Base-by-base conservation (phyloP, 257 asterid species). In the Solanum virginianum region DNA sequence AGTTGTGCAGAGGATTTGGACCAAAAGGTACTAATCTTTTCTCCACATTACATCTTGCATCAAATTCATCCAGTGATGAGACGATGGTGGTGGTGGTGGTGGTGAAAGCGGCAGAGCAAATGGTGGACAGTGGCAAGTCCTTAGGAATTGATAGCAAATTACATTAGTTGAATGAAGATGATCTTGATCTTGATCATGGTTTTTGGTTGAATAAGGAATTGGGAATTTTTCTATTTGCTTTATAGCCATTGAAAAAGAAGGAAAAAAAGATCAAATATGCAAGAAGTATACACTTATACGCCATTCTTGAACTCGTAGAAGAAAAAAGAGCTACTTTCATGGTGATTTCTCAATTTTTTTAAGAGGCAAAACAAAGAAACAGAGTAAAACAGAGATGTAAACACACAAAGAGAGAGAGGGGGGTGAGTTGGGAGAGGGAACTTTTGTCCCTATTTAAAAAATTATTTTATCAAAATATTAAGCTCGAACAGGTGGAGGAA, bases 11-110 rank as follows among this genome's bases (percentile, higher is more conserved):
- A 39, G 98, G 98, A 86, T 95, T 93, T 29, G 98, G 98, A 81
- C 98, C 98, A 51, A 98, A 94, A 47, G 98, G 98, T 51, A 95
- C 98, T 82, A 94, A 80, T 92, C 98, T 86, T 86, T 93, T 94
- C 81, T 90, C 94, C 0, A 94, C 98, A 9, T 97, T 96, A 71
- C 88, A 94, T 88, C 98, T 91, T 22, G 98, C 96, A 80, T 95
- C 96, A 51, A 95, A 92, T 86, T 95, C 97, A 39, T 82, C 81
- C 18, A 29, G 66, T 4, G 84, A 51, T 13, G 88, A 14, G 90
- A 22, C 22, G 62, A n/a, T 16, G 60, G 55, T 9, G 89, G 60
- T 39, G 84, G 69, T 16, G 92, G 86, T 4, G 88, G 89, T 1
- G 2, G 2, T 32, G 36, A 32, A 32, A 32, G 36, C 36, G 3